Evolutionary conservation across 495 filamentous ascomycete species (phyloP), one percentile per base, ranked within the genome.

Genomic region (Pseudomonodictys pantanalensis): DNA sequence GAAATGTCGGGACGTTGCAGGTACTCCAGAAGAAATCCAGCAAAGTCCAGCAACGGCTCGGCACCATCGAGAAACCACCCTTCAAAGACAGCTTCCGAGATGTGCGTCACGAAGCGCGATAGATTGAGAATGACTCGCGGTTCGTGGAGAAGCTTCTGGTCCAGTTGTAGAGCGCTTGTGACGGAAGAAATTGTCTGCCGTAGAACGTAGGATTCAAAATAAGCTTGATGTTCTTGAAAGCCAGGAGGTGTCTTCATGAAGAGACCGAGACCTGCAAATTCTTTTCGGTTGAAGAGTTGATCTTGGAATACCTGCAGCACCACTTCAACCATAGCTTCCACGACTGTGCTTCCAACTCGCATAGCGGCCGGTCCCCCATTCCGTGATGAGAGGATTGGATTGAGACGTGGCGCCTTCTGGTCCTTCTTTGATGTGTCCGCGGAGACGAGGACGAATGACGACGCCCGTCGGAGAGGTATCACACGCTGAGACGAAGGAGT

Each of bases 31-130:
- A 96, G 70, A 6, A 81, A 81, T 1, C 91, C 93, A n/a, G 86
- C 80, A 61, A 95, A 95, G 64, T 97, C 90, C n/a, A 96, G 74
- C 50, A 89, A 82, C 2, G 83, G 76, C 49, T 89, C 85, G 9
- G 87, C 90, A 4, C 92, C 93, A 58, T 91, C 84, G 41, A 96
- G 80, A 67, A 97, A 96, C 90, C 90, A 96, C 28, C 93, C 93
- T 73, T 98, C 93, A 64, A 90, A 96, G 15, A 96, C 83, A 26
- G 90, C 89, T 73, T 98, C 95, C 0, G 84, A 81, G 67, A 96
- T 79, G 68, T 96, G 89, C 0, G 82, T 76, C 24, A 84, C 81
- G 53, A 95, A 87, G 18, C 91, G 83, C 1, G 86, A 81, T 68
- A 98, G 78, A 64, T 97, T 98, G 26, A 86, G 90, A 42, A 98